These are phyloP conservation scores for Trypanosoma scelopori DNA, from an alignment of 208 protist species.

Conservation along the genomic window DNA sequence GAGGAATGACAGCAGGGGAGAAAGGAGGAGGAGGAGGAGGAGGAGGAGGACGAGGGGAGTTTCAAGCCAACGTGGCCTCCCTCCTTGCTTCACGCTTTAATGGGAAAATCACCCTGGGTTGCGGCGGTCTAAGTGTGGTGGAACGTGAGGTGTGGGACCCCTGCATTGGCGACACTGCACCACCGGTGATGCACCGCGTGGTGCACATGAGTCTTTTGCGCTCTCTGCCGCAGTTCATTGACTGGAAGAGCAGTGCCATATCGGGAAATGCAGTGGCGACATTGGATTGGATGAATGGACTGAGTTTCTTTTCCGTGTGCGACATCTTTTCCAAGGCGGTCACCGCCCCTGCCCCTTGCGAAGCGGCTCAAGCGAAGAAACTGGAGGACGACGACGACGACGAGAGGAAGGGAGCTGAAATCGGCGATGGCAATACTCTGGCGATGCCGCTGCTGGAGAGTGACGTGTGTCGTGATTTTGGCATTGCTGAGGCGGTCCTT, in stretches of 20 bases:
- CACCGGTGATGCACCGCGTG: constrained; percentile 42
- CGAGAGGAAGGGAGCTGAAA: neutral
- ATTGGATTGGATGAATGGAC: constrained; percentile 5
- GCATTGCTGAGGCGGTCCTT: constrained; percentile 50
- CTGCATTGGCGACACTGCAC: neutral
- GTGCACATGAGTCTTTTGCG: constrained; percentile 44
- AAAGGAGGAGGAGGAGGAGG: no score
- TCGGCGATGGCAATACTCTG: neutral
- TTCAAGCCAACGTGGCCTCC: neutral
- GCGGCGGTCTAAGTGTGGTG: constrained; percentile 7
- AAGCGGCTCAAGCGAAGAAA: neutral
- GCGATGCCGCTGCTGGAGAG: constrained; percentile 28
- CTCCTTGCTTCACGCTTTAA: neutral
- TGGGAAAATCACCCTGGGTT: constrained; percentile 1
- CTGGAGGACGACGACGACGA: neutral
- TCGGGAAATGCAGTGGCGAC: neutral
- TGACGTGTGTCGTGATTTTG: constrained; percentile 52
- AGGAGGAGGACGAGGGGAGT: no score
- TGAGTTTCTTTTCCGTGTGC: constrained; percentile 26
- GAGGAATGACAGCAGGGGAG: no score
- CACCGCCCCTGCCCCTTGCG: neutral
- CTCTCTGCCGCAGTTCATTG: constrained; percentile 43
- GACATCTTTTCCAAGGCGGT: constrained; percentile 18
- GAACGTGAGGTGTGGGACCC: constrained; percentile 18
- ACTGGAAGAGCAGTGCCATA: constrained; percentile 22